Base-by-base conservation (phyloP, 306 rosid genomes). In the Cicer bijugum region DNA sequence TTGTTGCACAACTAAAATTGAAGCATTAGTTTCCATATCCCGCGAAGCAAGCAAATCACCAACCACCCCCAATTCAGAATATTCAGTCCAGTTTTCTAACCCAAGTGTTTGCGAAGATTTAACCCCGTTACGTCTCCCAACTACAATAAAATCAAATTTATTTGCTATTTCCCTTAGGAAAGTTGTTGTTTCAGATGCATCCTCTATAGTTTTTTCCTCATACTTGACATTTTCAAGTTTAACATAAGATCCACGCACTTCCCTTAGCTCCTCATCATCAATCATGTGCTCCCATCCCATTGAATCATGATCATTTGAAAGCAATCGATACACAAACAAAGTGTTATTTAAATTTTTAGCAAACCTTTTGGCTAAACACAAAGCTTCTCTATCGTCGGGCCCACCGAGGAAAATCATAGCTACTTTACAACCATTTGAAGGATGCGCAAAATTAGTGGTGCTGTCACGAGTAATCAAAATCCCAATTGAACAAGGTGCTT, bases 1-100 rank as follows among this genome's bases (percentile, higher is more conserved):
- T 14, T 88, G 95, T 56, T 85, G 91, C 44, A 87, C 74, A 33
- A 89, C 90, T 11, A 89, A 58, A 66, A 87, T 55, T 3, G 90
- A 85, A 63, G 90, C 84, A 15, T 4, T 80, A 50, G 64, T 51
- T 8, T 71, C 35, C 16, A 67, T 12, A 59, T 85, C 89, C 0
- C 74, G 48, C 5, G 95, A 85, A 55, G 91, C 84, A 35, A 89
- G 91, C 75, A 87, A 74, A 75, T 89, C 95, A 42, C 95, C 91
- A 12, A 87, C 3, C 0, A 71, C 81, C 1, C 95, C 95, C 7
- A 89, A 67, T 58, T 89, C 95, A 0, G 85, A 57, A 59, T 79
- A 85, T 61, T 89, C 95, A 62, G 71, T 85, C 95, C 95, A 89
- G 44, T 84, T 78, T 7, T 67, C 62, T 28, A 89, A 76, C 16